phyloP scores from a whole-genome alignment of 1,284 basidiomycete genomes.

The Trametes polyzona region DNA sequence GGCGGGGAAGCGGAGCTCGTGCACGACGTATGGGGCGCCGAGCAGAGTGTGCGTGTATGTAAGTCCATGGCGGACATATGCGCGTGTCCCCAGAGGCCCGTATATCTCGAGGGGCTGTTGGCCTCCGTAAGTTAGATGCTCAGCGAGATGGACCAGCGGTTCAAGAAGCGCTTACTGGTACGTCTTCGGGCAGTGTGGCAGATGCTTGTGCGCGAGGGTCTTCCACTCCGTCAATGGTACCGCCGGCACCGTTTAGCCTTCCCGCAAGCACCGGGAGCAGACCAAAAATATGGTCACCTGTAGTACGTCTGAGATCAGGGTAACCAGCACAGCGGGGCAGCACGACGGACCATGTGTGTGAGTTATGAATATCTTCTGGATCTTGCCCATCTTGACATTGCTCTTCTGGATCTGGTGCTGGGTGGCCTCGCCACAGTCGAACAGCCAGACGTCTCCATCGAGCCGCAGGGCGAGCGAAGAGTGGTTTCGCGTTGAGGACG shows the following conservation, averaged over 20 bases:
- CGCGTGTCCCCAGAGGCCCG: conserved; percentile 85
- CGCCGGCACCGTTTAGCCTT: conserved; percentile 73
- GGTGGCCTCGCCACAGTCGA: conserved; percentile 92
- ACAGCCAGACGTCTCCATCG: conserved; percentile 75
- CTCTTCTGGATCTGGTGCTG: conserved; percentile 81
- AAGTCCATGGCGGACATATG: conserved; percentile 78
- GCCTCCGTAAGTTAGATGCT: neutral
- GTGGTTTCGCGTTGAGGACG: conserved; percentile 75
- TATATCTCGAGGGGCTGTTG: conserved; percentile 78
- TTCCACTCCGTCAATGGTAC: conserved; percentile 58
- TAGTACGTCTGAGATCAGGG: neutral
- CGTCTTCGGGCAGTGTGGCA: conserved; percentile 11
- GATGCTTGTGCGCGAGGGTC: conserved; percentile 50
- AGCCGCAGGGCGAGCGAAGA: conserved; percentile 70
- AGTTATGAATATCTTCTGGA: conserved; percentile 89
- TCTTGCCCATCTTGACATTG: conserved; percentile 74
- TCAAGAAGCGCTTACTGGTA: conserved; percentile 17
- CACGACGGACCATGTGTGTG: conserved; percentile 80
- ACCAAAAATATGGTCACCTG: conserved; percentile 89
- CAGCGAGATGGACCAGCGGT: neutral
- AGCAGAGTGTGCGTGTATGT: conserved; percentile 75
- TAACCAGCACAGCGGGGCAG: neutral
- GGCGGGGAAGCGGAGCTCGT: conserved; percentile 76
- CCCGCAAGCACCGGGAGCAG: conserved; percentile 74
- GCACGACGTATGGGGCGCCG: conserved; percentile 80